Evolutionary conservation across 1,284 basidiomycete genomes (phyloP), one percentile per base, ranked within the genome.

Genomic region (Bjerkandera adusta): DNA sequence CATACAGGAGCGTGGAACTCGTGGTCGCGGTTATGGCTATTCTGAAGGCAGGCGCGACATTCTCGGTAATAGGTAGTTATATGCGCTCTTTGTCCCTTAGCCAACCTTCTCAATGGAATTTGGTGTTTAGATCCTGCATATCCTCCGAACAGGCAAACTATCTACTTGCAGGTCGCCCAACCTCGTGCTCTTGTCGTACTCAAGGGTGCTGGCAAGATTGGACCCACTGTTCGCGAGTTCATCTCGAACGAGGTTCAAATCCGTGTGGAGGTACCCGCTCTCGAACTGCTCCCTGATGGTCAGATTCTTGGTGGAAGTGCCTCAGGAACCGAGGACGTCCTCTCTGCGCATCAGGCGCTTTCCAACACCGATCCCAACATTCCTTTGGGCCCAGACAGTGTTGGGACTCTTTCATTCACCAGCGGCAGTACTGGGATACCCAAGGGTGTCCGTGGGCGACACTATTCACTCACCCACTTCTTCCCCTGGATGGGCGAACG

Each of bases 401-500:
- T 97, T 26, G 97, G 91, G 0, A 99, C 97, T 0, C 72, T 99
- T 15, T 94, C 91, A 1, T 99, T 99, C 71, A 99, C 97, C 1
- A 96, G 91, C 54, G 97, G 97, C 42, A 96, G 92, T 55, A 99
- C 97, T 0, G 97, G 97, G 39, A 95, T 99, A 45, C 97, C 97
- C 2, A 99, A 99, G 72, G 97, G 97, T 35, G 96, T 99, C 38
- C 83, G 84, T 59, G 97, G 97, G 0, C 76, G 97, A 37, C 97
- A 99, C 67, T 97, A 90, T 68, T 93, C 89, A 56, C 73, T 99
- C 56, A 99, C 97, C 0, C 97, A 99, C 68, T 99, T 99, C 78
- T 99, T 99, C 83, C 96, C 96, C 3, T 99, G 97, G 97, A 99
- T 99, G 97, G 88, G 89, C 16, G 72, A 93, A 63, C 75, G 85